Base-by-base conservation (phyloP, 2,329 filamentous ascomycete species). In the Paraconiothyrium brasiliense region DNA sequence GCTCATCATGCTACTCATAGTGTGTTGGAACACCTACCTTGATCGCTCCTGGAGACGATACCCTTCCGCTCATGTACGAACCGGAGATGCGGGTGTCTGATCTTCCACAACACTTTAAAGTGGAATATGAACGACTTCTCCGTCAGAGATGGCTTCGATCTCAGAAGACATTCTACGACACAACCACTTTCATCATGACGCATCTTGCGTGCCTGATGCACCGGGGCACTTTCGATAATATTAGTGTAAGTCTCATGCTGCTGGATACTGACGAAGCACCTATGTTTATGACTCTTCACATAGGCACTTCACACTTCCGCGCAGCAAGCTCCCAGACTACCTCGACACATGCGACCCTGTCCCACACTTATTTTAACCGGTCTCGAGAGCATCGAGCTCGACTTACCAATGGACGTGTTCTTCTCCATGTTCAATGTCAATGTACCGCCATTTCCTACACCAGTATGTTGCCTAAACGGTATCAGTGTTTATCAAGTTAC, bases 351-450 rank as follows among this genome's bases (percentile, higher is more conserved):
- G 30, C 49, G 22, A 41, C 22, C n/a, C 30, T 14, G 47, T n/a
- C 14, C 24, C 14, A 9, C 10, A 9, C 14, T 27, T 2, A 10
- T 14, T 1, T 44, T 57, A 20, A 62, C 64, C 35, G 66, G 67
- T 24, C 58, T 71, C 3, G 63, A 68, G 13, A 68, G 51, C 1
- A 55, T 71, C 1, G 22, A 34, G 3, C 65, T 69, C 7, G 55
- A 67, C 16, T 49, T 71, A 52, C 14, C 41, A 0, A 54, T 58
- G 0, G 57, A 49, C 10, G 46, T 62, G 8, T 70, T 66, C 57
- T 64, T 68, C 22, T 30, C 46, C 2, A 4, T 71, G 4, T 70
- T 71, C 59, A 46, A 58, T 11, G 67, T 66, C 1, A 13, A 10
- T 0, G 41, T 70, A 0, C 63, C 63, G 7, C 67, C 67, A 2